Base-by-base conservation (phyloP, 2,329 filamentous ascomycete species). In the Meredithiella fracta region DNA sequence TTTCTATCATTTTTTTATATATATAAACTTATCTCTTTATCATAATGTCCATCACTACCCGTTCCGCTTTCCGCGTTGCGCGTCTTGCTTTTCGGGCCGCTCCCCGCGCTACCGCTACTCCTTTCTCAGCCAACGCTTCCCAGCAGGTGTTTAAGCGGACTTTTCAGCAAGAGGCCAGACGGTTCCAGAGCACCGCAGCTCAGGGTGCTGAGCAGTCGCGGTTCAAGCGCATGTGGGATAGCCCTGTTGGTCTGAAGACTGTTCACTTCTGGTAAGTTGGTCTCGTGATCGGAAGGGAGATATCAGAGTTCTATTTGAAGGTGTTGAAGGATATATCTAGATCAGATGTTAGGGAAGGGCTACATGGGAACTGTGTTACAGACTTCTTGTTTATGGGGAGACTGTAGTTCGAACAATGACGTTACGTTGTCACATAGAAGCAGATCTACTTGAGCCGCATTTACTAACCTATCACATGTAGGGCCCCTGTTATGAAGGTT, bases 251-350 rank as follows among this genome's bases (percentile, higher is more conserved):
- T 53, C 63, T 90, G 63, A 89, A 89, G 83, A 98, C 92, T 60
- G 92, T 98, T 65, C 92, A 98, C 72, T 98, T 98, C 74, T 98
- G 92, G 91, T 91, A 74, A 62, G 76, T 66, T 15, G 29, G 31
- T 52, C 40, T 40, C 31, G 9, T 38, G 31, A 11, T 29, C 8
- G 47, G 17, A 22, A 23, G 14, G n/a, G n/a, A 25, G 17, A n/a
- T 11, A 25, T 25, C 9, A 15, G 47, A 51, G n/a, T 42, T 42
- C 5, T 42, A n/a, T 20, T 42, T 6, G 38, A 42, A 7, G 38
- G 6, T 42, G 15, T 34, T 34, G 29, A 34, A 34, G 11, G 11
- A 5, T 34, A 34, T 34, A 34, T 11, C 29, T 5, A 34, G 5
- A 34, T 34, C 29, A 34, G 11, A n/a, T n/a, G n/a, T n/a, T n/a